A percentile compares a stretch with the other conserved stretches of the same genome.
These are phyloP conservation scores for Suillus placidus DNA, from an alignment of 768 basidiomycete species.

Conservation along the genomic window DNA sequence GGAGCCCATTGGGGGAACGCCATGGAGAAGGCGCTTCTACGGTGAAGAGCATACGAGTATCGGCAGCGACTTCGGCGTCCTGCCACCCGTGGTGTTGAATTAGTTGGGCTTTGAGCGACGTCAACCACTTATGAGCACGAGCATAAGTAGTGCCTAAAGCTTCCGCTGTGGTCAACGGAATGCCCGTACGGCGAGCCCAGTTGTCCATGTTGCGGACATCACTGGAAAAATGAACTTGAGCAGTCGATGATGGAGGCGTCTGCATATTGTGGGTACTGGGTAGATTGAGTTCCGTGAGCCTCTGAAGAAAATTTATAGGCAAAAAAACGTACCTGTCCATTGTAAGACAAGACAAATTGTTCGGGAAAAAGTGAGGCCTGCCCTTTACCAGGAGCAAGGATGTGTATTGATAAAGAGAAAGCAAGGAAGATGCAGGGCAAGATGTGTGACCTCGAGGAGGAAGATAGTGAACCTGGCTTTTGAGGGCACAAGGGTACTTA, in stretches of 20 bases:
- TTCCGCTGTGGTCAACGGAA: constrained; percentile 82
- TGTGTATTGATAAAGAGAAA: constrained; percentile 15
- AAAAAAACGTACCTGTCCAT: constrained; percentile 24
- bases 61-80: constrained; percentile 55
- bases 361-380: constrained; percentile 21
- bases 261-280: constrained; percentile 28
- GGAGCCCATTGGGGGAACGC: constrained; percentile 75
- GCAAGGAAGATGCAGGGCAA: constrained; percentile 15
- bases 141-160: constrained; percentile 81
- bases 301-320: constrained; percentile 29
- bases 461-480: constrained; percentile 30
- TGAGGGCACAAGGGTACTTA: constrained; percentile 30
- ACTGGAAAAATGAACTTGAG: constrained; percentile 75
- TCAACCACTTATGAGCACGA: constrained; percentile 76
- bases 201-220: constrained; percentile 82
- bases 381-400: constrained; percentile 36
- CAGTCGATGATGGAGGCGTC: constrained; percentile 40
- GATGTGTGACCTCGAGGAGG: constrained; percentile 27
- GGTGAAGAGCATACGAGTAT: constrained; percentile 75
- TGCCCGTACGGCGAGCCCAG: constrained; percentile 78
- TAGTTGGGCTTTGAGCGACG: constrained; percentile 61
- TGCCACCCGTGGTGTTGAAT: constrained; percentile 73
- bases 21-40: constrained; percentile 79
- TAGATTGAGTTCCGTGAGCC: constrained; percentile 1
- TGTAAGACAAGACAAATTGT: constrained; percentile 10